Percentiles rank a stretch among this genome's conserved stretches.
Evolutionary conservation across 2,329 filamentous ascomycete genomes (phyloP).

Genomic region (Cercospora nicotianae): DNA sequence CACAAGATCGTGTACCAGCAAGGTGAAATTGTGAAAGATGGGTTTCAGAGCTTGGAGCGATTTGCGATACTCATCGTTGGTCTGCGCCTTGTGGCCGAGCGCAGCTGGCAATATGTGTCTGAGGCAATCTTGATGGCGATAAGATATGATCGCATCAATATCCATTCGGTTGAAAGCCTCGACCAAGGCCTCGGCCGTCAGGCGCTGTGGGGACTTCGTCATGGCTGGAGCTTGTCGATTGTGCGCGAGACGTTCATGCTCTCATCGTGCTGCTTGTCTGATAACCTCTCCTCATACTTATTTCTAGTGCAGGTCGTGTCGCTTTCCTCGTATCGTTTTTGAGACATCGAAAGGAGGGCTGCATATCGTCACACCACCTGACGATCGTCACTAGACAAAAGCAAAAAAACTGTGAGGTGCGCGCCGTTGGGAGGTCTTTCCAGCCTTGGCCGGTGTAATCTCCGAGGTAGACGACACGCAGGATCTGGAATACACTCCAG

Average conservation of each 20-base stretch:
- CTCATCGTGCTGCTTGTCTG: background rate
- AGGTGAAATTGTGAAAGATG: constrained; percentile 38
- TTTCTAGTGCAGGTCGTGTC: background rate
- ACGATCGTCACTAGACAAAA: constrained; percentile 1
- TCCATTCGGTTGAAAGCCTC: constrained; percentile 39
- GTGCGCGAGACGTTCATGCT: background rate
- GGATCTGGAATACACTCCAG: constrained; percentile 3
- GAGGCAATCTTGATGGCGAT: constrained; percentile 34
- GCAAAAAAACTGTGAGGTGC: background rate
- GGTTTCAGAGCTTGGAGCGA: constrained; percentile 30
- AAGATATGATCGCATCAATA: constrained; percentile 33
- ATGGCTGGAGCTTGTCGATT: background rate
- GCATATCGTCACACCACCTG: background rate
- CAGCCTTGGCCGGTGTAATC: background rate
- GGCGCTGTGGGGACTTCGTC: constrained; percentile 30
- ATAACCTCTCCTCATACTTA: background rate
- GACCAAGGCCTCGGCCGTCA: constrained; percentile 35
- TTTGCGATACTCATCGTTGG: constrained; percentile 25
- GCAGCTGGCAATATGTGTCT: constrained; percentile 36
- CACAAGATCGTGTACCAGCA: constrained; percentile 37
- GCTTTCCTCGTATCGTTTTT: background rate
- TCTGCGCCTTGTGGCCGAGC: constrained; percentile 30
- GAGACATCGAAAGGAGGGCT: background rate
- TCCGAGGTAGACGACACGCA: background rate
- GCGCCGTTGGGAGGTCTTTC: background rate